Base-by-base conservation (phyloP, 2,329 filamentous ascomycete genomes). In the Annulohypoxylon truncatum region DNA sequence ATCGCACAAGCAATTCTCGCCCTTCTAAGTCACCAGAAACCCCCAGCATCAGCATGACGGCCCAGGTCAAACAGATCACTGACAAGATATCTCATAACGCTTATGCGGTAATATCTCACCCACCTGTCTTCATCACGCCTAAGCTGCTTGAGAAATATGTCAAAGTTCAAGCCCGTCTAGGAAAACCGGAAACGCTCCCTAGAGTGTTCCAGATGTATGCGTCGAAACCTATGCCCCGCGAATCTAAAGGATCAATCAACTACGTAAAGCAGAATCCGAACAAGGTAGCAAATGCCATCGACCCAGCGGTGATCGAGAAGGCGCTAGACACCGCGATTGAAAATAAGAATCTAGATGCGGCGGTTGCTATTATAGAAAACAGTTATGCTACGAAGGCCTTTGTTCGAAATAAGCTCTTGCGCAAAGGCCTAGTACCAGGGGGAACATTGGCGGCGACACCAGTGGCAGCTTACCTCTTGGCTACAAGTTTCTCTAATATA, bases 261-360 rank as follows among this genome's bases (percentile, higher is more conserved):
- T 93, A 89, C 74, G 82, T 82, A 40, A 77, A 83, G 52, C 87
- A 87, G 42, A 92, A 91, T 42, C 90, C 93, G 13, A 89, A 90
- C 67, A 85, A 87, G 47, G 84, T 90, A 46, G 85, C 88, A 59
- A 90, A 89, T 74, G 93, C 94, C 9, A 87, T 98, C 26, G 89
- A 93, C 13, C 76, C 85, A n/a, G 81, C 84, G 3, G 82, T 93
- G 7, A 93, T 93, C 22, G 88, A 92, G 64, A 82, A 84, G 69
- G 95, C 95, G 0, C 84, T 99, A 48, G 86, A 92, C 64, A 87
- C 90, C 2, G 95, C 96, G 40, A 93, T 98, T 72, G 86, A 90
- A 50, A 87, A 90, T 58, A 92, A 91, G 78, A 89, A 96, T 76
- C 83, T 99, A 15, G 85, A 90, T 22, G 86, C 94, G 2, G 91